Evolutionary conservation across 768 basidiomycete genomes (phyloP), one percentile per base, ranked within the genome.

Genomic region (Podaxis sp.): DNA sequence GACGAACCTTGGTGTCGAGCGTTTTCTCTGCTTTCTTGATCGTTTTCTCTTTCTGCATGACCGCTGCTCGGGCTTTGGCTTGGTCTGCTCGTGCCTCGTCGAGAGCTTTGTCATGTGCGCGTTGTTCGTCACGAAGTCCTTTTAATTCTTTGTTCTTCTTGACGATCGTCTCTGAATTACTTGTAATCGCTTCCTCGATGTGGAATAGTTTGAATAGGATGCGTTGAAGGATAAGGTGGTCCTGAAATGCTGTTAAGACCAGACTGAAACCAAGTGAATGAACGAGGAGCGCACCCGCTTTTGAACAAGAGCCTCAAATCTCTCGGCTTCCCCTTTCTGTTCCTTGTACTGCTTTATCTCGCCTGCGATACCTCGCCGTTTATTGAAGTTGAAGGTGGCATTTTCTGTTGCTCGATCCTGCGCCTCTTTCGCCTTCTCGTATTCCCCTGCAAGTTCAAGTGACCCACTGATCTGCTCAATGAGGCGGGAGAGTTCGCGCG

Each of bases 291-390:
- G 36, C 46, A 94, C 94, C 72, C 83, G 79, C 68, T 95, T 88
- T 58, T 89, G 78, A 68, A 85, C 84, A 13, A 99, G 77, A 7
- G 78, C 80, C 72, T 95, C 90, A 68, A 96, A 98, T 48, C 90
- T 81, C 66, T 93, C 91, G 3, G 95, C 94, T 72, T 99, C 96
- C 4, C 84, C 86, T 74, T 96, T 95, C 77, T 99, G 97, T 72
- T 98, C 95, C 77, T 94, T 95, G 77, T 96, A 99, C 70, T 96
- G 95, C 74, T 93, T 95, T 67, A 97, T 95, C 74, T 99, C 97
- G 7, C 92, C 92, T 0, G 94, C 84, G 65, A 99, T 95, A 10
- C 95, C 94, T 58, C 96, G 84, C 51, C 96, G 86, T 73, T 96
- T 98, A 4, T 90, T 91, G 72, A 96, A 98, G 73, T 96, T 97